These are phyloP conservation scores for Kluyveromyces marxianus DNA, from an alignment of 1,139 yeast genomes.

Conservation along the genomic window DNA sequence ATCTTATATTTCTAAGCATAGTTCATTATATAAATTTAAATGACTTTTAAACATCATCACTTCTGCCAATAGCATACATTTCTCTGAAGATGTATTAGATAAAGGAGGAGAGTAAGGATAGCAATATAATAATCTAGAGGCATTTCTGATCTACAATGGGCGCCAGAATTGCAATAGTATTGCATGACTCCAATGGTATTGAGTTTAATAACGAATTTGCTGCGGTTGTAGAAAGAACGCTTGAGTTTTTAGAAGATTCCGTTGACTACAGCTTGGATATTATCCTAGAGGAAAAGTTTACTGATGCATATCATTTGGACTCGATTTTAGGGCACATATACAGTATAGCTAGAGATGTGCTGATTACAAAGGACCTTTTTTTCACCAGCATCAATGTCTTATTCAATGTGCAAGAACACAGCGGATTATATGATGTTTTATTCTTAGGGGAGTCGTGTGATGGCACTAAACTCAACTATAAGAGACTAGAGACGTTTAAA, in stretches of 20 bases:
- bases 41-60: too few species aligned
- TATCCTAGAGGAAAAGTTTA: conserved; percentile 16
- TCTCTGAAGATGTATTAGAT: too few species aligned
- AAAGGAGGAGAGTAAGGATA: too few species aligned
- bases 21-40: too few species aligned
- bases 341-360: conserved; percentile 20
- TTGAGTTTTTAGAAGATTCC: conserved; percentile 4
- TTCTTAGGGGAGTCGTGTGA: neutral
- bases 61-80: too few species aligned
- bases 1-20: too few species aligned
- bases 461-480: neutral
- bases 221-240: conserved; percentile 2
- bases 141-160: conserved; percentile 1
- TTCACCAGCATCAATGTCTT: conserved; percentile 22
- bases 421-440: conserved; percentile 3
- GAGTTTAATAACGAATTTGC: conserved; percentile 9
- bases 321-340: conserved; percentile 24
- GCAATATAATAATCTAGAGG: too few species aligned
- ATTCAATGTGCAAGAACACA: conserved; percentile 8
- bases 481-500: neutral
- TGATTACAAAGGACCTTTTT: conserved; percentile 13
- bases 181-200: conserved; percentile 27
- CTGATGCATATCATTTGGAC: conserved; percentile 21
- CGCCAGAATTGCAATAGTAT: conserved; percentile 31
- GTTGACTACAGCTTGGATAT: conserved; percentile 14